Evolutionary conservation across 2,329 filamentous ascomycete genomes (phyloP).

Genomic region (Trematosphaeria pertusa): DNA sequence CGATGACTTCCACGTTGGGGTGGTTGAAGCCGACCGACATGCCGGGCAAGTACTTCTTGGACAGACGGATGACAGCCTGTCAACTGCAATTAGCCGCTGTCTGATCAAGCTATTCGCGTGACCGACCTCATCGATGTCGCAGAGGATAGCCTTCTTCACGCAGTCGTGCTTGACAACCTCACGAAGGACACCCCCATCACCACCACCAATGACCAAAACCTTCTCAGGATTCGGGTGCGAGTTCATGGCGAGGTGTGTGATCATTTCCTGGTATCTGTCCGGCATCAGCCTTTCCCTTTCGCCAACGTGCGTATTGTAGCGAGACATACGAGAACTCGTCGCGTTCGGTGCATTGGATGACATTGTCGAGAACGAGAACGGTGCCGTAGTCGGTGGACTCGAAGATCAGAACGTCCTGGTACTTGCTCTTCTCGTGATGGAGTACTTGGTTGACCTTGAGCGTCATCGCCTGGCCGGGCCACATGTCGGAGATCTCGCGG

Average conservation of each 20-base stretch:
- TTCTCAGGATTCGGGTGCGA: slow-evolving; percentile 98
- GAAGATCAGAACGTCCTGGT: slow-evolving; percentile 99
- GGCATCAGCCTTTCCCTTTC: slow-evolving; percentile 20
- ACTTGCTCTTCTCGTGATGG: slow-evolving; percentile 99
- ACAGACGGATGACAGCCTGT: slow-evolving; percentile 90
- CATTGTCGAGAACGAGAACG: slow-evolving; percentile 96
- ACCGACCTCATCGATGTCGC: slow-evolving; percentile 88
- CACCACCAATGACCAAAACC: slow-evolving; percentile 96
- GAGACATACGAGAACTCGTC: slow-evolving; percentile 85
- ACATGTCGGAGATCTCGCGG: slow-evolving; percentile 98
- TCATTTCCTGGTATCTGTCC: slow-evolving; percentile 95
- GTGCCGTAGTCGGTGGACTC: slow-evolving; percentile 97
- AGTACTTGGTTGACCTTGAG: slow-evolving; percentile 89
- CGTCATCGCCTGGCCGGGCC: slow-evolving; percentile 99
- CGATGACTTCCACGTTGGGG: slow-evolving; percentile 89
- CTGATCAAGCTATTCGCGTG: not conserved
- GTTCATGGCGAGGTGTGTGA: slow-evolving; percentile 97
- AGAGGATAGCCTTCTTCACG: slow-evolving; percentile 94
- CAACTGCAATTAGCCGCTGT: not conserved
- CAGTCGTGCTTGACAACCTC: slow-evolving; percentile 99
- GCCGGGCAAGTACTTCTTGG: slow-evolving; percentile 94
- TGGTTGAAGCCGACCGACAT: slow-evolving; percentile 95
- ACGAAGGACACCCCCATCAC: slow-evolving; percentile 95
- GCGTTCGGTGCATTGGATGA: slow-evolving; percentile 97
- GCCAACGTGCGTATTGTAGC: not conserved